phyloP scores from a whole-genome alignment of 2,329 filamentous ascomycete genomes.

The Epichloe glyceriae region DNA sequence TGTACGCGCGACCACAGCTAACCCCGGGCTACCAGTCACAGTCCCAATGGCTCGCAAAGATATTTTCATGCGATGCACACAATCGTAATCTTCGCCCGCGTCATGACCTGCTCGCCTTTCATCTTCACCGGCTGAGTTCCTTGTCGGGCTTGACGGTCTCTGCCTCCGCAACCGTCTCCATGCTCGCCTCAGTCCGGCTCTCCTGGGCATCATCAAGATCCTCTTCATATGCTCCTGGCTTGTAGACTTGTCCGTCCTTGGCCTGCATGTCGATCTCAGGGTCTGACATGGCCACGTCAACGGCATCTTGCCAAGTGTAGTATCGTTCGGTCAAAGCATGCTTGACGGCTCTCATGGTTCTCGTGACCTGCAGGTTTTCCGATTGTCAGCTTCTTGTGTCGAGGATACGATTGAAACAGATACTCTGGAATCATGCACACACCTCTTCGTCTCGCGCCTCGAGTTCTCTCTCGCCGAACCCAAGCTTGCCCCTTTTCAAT shows the following conservation, averaged over 20 bases:
- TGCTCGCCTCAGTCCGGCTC: slow-evolving; percentile 14
- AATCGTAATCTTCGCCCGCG: background rate
- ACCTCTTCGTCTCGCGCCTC: slow-evolving; percentile 53
- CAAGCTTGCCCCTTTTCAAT: slow-evolving; percentile 51
- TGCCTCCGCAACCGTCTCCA: slow-evolving; percentile 5
- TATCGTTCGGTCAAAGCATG: slow-evolving; percentile 76
- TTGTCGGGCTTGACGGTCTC: slow-evolving; percentile 9
- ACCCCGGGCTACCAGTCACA: background rate
- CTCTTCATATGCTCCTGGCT: slow-evolving; percentile 28
- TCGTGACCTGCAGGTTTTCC: slow-evolving; percentile 43
- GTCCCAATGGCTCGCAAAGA: background rate
- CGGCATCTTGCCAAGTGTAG: slow-evolving; percentile 75
- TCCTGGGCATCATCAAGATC: slow-evolving; percentile 14
- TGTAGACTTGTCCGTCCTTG: slow-evolving; percentile 35
- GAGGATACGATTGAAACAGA: background rate
- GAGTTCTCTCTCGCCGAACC: slow-evolving; percentile 61
- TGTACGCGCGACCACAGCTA: background rate
- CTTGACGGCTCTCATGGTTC: slow-evolving; percentile 73
- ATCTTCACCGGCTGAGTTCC: background rate
- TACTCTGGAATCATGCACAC: slow-evolving; percentile 26
- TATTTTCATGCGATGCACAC: background rate
- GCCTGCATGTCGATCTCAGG: slow-evolving; percentile 49
- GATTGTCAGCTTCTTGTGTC: slow-evolving; percentile 7
- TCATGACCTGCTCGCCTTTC: background rate
- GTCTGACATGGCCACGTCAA: slow-evolving; percentile 51